phyloP scores from a whole-genome alignment of 2,329 filamentous ascomycete species.

The Nakataea oryzae region DNA sequence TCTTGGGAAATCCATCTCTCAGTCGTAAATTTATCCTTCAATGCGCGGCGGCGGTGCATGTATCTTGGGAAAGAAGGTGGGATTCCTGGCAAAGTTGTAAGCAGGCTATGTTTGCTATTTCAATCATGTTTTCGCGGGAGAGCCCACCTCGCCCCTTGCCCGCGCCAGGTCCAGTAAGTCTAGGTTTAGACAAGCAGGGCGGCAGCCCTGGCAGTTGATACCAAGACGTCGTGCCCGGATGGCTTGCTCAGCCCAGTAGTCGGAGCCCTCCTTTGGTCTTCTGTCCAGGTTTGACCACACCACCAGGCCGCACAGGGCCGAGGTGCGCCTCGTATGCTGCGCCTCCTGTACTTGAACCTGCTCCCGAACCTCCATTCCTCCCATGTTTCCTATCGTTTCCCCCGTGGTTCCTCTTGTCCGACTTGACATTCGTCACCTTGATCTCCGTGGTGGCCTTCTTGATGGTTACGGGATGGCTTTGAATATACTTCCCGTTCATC shows the following conservation, averaged over 20 bases:
- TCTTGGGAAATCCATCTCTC: no score
- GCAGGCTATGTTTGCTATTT: neutral
- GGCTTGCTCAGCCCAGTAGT: slow-evolving; percentile 39
- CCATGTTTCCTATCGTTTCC: slow-evolving; percentile 33
- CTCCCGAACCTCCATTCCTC: slow-evolving; percentile 17
- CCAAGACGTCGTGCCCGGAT: neutral
- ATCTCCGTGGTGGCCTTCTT: slow-evolving; percentile 89
- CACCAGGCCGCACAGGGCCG: slow-evolving; percentile 36
- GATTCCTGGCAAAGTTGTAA: neutral
- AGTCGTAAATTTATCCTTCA: no score
- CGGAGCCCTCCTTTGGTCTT: slow-evolving; percentile 59
- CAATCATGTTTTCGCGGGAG: neutral
- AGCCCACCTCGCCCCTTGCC: neutral
- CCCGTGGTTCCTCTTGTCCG: slow-evolving; percentile 38
- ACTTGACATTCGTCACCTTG: slow-evolving; percentile 60
- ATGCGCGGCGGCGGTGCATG: neutral
- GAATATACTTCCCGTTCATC: slow-evolving; percentile 99
- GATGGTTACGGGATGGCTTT: slow-evolving; percentile 84
- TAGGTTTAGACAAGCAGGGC: neutral
- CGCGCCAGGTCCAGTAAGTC: neutral
- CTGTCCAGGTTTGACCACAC: slow-evolving; percentile 50
- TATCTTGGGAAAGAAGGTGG: neutral
- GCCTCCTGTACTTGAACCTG: slow-evolving; percentile 18
- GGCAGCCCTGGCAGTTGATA: neutral
- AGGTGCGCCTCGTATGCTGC: slow-evolving; percentile 37